These are phyloP conservation scores for Henckelia pumila DNA, from an alignment of 257 asterid species.

Conservation along the genomic window DNA sequence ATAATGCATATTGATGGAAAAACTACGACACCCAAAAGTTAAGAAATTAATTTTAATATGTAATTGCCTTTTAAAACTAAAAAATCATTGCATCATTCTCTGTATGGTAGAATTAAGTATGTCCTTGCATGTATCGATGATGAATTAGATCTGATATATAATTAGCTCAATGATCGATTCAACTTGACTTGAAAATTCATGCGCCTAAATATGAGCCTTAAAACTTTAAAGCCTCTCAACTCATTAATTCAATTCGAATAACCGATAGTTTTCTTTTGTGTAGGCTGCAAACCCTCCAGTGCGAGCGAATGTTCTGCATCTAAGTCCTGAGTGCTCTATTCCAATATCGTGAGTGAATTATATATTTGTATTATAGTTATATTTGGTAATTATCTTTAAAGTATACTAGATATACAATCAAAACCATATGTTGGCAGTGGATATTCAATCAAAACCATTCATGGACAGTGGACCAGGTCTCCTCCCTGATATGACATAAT, in stretches of 20 bases:
- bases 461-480: not conserved
- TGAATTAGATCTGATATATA: not conserved
- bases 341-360: constrained; percentile 69
- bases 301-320: constrained; percentile 80
- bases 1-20: not conserved
- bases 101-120: not conserved
- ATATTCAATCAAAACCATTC: not conserved
- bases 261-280: constrained; percentile 24
- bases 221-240: not conserved
- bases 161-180: not conserved
- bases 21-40: not conserved
- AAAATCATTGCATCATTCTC: not conserved
- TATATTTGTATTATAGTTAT: constrained; percentile 11
- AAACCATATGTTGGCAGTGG: not conserved
- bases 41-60: no score
- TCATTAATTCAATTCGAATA: not conserved
- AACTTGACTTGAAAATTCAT: not conserved
- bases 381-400: not conserved
- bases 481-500: not conserved
- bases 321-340: constrained; percentile 61
- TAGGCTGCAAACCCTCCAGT: constrained; percentile 90
- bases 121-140: not conserved
- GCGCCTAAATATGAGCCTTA: not conserved
- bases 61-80: not conserved
- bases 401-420: not conserved